phyloP scores from a whole-genome alignment of 1,139 yeast genomes.

The Pneumocystis sp. region DNA sequence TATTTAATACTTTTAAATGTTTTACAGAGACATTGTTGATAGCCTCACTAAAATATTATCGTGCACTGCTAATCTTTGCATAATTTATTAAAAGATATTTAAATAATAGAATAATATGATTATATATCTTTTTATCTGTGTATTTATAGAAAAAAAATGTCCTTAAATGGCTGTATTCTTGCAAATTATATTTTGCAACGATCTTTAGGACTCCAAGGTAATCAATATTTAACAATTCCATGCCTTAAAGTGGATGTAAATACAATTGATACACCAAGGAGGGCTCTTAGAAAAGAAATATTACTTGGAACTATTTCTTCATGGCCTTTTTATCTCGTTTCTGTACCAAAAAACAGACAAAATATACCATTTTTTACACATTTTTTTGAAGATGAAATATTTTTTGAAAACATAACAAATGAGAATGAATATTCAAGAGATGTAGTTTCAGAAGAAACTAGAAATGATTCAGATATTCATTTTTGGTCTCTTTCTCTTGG shows the following conservation, averaged over 20 bases:
- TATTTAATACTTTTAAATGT: background rate
- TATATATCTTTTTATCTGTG: background rate
- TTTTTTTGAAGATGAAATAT: background rate
- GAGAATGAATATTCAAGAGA: background rate
- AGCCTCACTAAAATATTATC: background rate
- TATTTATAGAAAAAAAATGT: background rate
- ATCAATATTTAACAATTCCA: background rate
- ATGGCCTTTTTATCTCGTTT: background rate
- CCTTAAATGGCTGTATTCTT: background rate
- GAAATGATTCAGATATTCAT: background rate
- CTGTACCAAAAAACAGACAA: background rate
- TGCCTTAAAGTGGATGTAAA: background rate
- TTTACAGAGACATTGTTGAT: background rate
- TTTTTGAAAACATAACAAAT: background rate
- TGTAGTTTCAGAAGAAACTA: background rate
- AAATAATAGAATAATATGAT: background rate
- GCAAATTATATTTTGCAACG: background rate
- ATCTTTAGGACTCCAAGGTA: background rate
- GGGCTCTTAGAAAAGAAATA: background rate
- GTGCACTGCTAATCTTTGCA: background rate
- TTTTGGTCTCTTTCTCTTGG: background rate
- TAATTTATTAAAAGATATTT: no score
- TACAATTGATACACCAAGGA: background rate
- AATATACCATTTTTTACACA: background rate
- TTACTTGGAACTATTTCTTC: background rate